Conservation (phyloP, 345 rosid genomes). For the Melaleuca quinquenervia region DNA sequence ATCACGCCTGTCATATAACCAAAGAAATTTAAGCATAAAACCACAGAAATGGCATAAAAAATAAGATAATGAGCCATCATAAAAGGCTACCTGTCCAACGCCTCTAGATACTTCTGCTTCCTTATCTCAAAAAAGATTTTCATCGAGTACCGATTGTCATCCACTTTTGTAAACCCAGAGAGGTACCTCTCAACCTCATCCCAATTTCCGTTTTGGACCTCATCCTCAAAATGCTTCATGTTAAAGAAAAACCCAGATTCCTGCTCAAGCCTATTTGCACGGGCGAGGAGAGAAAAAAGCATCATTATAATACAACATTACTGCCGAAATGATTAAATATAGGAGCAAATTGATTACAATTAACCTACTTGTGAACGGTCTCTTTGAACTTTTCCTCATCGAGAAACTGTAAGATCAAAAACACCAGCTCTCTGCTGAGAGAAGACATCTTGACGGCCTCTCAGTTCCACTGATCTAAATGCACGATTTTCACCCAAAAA, state of each 20-base stretch:
- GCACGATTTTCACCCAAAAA: slow-evolving; percentile 9
- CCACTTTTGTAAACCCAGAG: slow-evolving; percentile 96
- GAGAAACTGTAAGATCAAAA: slow-evolving; percentile 95
- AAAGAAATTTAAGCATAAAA: background rate
- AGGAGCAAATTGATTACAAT: background rate
- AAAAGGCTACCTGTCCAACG: slow-evolving; percentile 75
- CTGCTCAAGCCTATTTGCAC: slow-evolving; percentile 75
- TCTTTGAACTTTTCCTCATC: slow-evolving; percentile 99
- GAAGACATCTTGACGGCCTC: slow-evolving; percentile 35
- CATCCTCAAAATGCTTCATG: slow-evolving; percentile 98
- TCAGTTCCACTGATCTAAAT: slow-evolving; percentile 3
- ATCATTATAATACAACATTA: background rate
- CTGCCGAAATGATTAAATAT: background rate
- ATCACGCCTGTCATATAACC: slow-evolving; percentile 52
- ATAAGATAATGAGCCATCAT: background rate
- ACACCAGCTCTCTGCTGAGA: slow-evolving; percentile 98
- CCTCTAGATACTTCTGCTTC: slow-evolving; percentile 99
- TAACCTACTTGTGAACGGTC: slow-evolving; percentile 87
- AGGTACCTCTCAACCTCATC: slow-evolving; percentile 97
- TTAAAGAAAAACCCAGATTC: slow-evolving; percentile 99
- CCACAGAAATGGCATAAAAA: background rate
- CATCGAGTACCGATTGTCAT: slow-evolving; percentile 96
- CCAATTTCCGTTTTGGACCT: slow-evolving; percentile 95
- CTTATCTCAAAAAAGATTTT: slow-evolving; percentile 98
- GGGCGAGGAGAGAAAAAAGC: background rate